Evolutionary conservation across 495 filamentous ascomycete genomes (phyloP).

Genomic region (Staphylotrichum longicolle): DNA sequence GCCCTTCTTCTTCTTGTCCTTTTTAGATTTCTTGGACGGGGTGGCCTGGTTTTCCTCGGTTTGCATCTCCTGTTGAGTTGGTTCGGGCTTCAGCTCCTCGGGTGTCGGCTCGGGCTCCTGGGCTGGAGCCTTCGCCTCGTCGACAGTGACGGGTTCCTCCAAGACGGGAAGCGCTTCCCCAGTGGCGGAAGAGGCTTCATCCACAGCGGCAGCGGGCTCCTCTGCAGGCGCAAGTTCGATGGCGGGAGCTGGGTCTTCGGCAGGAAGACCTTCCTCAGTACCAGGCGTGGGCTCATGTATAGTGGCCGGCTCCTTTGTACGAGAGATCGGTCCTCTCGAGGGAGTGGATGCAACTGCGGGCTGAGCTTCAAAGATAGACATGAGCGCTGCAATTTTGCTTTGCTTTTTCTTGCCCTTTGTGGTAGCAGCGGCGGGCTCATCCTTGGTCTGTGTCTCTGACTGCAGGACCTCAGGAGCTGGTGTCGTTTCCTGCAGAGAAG

Average conservation of each 20-base stretch:
- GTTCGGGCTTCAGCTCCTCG: conserved; percentile 3
- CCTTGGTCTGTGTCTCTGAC: background rate
- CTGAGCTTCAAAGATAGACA: conserved; percentile 2
- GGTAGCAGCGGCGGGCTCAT: background rate
- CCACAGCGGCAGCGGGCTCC: background rate
- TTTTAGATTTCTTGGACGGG: too few relatives aligned
- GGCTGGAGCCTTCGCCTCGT: background rate
- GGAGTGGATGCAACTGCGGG: background rate
- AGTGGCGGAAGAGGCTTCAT: background rate
- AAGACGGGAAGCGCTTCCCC: background rate
- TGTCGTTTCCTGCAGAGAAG: background rate
- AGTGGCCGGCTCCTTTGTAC: too few relatives aligned
- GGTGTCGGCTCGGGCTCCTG: background rate
- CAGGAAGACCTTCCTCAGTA: too few relatives aligned
- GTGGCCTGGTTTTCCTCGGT: background rate
- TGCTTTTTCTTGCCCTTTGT: conserved; percentile 41
- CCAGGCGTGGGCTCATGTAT: too few relatives aligned
- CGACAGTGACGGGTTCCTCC: background rate
- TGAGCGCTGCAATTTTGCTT: conserved; percentile 19
- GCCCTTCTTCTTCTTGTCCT: too few relatives aligned
- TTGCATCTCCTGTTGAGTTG: conserved; percentile 13
- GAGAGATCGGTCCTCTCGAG: background rate
- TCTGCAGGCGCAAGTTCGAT: background rate
- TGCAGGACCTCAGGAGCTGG: background rate
- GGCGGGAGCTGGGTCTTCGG: too few relatives aligned